These are phyloP conservation scores for Infundibulicybe gibba DNA, from an alignment of 768 basidiomycete genomes.

Conservation along the genomic window DNA sequence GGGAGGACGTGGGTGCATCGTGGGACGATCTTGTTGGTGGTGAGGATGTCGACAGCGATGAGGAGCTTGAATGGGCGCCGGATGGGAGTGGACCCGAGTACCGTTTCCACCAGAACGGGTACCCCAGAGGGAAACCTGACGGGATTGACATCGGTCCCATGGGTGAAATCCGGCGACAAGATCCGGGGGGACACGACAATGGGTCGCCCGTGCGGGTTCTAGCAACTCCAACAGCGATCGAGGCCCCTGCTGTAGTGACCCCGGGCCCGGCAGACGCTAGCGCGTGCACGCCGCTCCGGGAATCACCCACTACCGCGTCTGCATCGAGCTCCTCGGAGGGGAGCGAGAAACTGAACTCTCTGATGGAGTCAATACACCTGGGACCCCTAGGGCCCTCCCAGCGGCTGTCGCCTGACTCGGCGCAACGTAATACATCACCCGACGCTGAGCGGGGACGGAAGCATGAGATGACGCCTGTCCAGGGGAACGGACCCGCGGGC, in stretches of 20 bases:
- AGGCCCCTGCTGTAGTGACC: no score
- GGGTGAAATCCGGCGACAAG: slow-evolving; percentile 26
- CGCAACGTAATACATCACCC: neutral
- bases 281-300: slow-evolving; percentile 15
- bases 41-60: slow-evolving; percentile 21
- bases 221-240: no score
- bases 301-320: slow-evolving; percentile 25
- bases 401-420: neutral
- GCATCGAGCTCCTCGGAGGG: slow-evolving; percentile 44
- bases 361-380: slow-evolving; percentile 25
- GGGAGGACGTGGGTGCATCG: slow-evolving; percentile 50
- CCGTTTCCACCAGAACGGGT: slow-evolving; percentile 11
- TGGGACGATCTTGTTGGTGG: slow-evolving; percentile 47
- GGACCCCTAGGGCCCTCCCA: slow-evolving; percentile 4
- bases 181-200: slow-evolving; percentile 6
- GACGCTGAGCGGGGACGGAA: slow-evolving; percentile 48
- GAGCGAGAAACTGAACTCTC: slow-evolving; percentile 32
- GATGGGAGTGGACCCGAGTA: slow-evolving; percentile 33
- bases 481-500: slow-evolving; percentile 38
- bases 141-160: slow-evolving; percentile 33
- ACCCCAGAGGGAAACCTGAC: slow-evolving; percentile 9
- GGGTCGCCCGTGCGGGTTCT: neutral
- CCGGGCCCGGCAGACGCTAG: neutral
- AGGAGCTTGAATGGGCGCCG: slow-evolving; percentile 52
- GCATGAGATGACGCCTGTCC: slow-evolving; percentile 49